phyloP scores from a whole-genome alignment of 169 alveolate species.

The Plasmodium sp. region DNA sequence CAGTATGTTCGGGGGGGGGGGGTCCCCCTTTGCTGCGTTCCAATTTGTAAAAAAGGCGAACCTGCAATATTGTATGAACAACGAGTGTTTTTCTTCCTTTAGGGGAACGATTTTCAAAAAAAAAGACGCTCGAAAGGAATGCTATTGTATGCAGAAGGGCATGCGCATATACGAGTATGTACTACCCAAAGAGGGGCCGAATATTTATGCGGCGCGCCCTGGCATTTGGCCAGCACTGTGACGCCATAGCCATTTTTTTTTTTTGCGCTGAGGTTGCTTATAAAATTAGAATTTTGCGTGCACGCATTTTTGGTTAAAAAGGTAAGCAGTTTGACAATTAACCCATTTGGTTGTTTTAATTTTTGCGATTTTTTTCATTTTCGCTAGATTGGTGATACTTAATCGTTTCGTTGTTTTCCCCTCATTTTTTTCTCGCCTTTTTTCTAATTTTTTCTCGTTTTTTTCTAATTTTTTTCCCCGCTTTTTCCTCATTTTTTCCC shows the following conservation, averaged over 20 bases:
- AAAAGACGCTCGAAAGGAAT: not conserved
- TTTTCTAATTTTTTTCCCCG: not conserved
- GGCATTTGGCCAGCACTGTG: not conserved
- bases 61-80: not conserved
- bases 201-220: not conserved
- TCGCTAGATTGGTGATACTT: not conserved
- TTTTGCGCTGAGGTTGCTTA: not conserved
- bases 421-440: not conserved
- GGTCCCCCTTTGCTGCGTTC: not conserved
- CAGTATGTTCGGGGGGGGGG: not conserved
- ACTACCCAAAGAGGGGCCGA: not conserved
- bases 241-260: not conserved
- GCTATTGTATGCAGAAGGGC: not conserved
- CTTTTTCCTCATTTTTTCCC: not conserved
- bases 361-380: not conserved
- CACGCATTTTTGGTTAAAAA: not conserved
- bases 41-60: not conserved
- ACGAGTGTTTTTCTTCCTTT: not conserved
- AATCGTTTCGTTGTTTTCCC: not conserved
- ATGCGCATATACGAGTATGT: not conserved
- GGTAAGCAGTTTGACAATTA: not conserved
- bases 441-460: not conserved
- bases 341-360: not conserved
- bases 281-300: not conserved
- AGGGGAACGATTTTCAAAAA: not conserved